phyloP scores from a whole-genome alignment of 208 protist genomes.

The Leishmania tarentolae region DNA sequence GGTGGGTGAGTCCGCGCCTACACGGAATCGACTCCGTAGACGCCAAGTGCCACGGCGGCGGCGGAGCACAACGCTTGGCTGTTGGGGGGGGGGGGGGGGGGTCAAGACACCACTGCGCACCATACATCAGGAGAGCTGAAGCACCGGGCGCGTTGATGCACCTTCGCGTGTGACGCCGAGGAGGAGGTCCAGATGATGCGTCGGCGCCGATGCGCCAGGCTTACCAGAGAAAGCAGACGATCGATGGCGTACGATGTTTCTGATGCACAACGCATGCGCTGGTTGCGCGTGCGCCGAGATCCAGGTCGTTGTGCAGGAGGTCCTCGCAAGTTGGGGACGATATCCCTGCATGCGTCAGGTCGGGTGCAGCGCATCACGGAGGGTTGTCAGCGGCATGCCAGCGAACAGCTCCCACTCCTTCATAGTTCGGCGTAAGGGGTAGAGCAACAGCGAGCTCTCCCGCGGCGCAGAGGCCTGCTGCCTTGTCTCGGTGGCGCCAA shows the following conservation, averaged over 20 bases:
- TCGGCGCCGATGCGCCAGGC: too few species aligned
- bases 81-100: too few species aligned
- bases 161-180: too few species aligned
- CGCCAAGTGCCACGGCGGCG: too few species aligned
- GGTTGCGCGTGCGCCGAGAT: background rate
- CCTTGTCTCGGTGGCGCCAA: background rate
- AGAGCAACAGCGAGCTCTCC: background rate
- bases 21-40: too few species aligned
- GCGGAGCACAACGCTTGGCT: too few species aligned
- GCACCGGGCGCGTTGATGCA: too few species aligned
- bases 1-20: too few species aligned
- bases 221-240: too few species aligned
- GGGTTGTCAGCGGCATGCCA: background rate
- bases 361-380: background rate
- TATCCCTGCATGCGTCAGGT: background rate
- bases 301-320: background rate
- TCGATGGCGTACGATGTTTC: background rate
- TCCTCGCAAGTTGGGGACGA: background rate
- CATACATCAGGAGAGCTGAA: too few species aligned
- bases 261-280: background rate
- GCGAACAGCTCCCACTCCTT: constrained; percentile 25
- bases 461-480: background rate
- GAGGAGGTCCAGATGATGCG: too few species aligned
- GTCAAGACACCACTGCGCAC: too few species aligned
- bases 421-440: constrained; percentile 25